Percentiles rank a stretch among this genome's conserved stretches.
phyloP scores from a whole-genome alignment of 345 rosid genomes.

The Populus davidiana region DNA sequence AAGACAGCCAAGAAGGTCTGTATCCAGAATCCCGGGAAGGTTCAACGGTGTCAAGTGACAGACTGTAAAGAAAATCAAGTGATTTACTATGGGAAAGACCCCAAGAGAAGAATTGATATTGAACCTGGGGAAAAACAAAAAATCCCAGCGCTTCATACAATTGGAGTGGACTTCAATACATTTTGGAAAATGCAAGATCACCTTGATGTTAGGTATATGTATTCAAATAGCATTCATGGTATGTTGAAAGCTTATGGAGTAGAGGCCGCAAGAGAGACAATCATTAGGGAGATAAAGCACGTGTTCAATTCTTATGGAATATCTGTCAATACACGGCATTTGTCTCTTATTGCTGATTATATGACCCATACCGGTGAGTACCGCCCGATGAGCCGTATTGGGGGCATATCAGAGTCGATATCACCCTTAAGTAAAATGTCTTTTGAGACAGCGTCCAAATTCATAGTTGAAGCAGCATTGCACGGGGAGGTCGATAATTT shows the following conservation, averaged over 20 bases:
- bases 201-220: conserved; percentile 73
- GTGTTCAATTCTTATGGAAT: conserved; percentile 80
- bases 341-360: conserved; percentile 79
- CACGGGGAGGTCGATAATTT: conserved; percentile 64
- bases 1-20: conserved; percentile 77
- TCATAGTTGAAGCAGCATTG: conserved; percentile 84
- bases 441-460: conserved; percentile 86
- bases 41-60: conserved; percentile 57
- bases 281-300: conserved; percentile 75
- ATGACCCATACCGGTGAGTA: conserved; percentile 87
- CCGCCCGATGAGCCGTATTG: conserved; percentile 87
- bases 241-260: conserved; percentile 82
- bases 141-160: conserved; percentile 62
- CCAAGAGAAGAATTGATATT: conserved; percentile 57
- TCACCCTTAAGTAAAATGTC: conserved; percentile 88
- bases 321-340: conserved; percentile 70
- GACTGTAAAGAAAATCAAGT: conserved; percentile 69
- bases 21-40: conserved; percentile 75
- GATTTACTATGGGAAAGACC: conserved; percentile 70
- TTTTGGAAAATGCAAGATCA: conserved; percentile 66
- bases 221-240: conserved; percentile 73
- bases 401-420: conserved; percentile 74
- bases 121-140: conserved; percentile 47
- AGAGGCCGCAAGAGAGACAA: conserved; percentile 91
- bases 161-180: conserved; percentile 68